A percentile compares a stretch with the other conserved stretches of the same genome.
Conservation (phyloP, 108 stramenopile genomes). For the Epithemia pelagica region DNA sequence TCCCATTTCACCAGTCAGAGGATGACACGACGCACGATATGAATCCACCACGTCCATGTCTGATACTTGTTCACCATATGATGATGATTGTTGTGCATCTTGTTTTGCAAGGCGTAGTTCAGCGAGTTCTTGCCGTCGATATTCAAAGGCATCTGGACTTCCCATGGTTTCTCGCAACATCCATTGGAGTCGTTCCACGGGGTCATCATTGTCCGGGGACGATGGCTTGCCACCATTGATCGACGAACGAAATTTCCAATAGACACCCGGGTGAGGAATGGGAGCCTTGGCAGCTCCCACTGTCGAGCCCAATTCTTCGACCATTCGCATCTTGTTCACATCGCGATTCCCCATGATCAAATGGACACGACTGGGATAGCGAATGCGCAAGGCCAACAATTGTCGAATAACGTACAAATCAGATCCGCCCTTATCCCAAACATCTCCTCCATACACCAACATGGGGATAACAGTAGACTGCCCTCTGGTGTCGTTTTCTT, state of each 20-base stretch:
- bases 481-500: not conserved
- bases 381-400: conserved; percentile 53
- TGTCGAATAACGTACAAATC: conserved; percentile 83
- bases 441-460: conserved; percentile 69
- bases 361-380: conserved; percentile 68
- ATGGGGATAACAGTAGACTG: not conserved
- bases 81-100: not conserved
- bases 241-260: conserved; percentile 57
- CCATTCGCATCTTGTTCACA: conserved; percentile 81
- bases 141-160: conserved; percentile 71
- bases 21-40: conserved; percentile 60
- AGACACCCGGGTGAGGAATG: conserved; percentile 49
- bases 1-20: conserved; percentile 60
- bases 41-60: conserved; percentile 70
- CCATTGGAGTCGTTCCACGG: conserved; percentile 56
- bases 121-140: conserved; percentile 49
- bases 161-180: conserved; percentile 78
- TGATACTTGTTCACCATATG: not conserved
- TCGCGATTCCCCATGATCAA: conserved; percentile 87
- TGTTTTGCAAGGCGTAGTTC: conserved; percentile 20
- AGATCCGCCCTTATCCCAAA: conserved; percentile 81
- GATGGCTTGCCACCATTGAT: conserved; percentile 29
- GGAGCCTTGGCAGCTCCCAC: conserved; percentile 1
- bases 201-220: conserved; percentile 4
- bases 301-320: conserved; percentile 55